Evolutionary conservation across 2,329 filamentous ascomycete species (phyloP), one percentile per base, ranked within the genome.

Genomic region (Bipolaris gigantea): DNA sequence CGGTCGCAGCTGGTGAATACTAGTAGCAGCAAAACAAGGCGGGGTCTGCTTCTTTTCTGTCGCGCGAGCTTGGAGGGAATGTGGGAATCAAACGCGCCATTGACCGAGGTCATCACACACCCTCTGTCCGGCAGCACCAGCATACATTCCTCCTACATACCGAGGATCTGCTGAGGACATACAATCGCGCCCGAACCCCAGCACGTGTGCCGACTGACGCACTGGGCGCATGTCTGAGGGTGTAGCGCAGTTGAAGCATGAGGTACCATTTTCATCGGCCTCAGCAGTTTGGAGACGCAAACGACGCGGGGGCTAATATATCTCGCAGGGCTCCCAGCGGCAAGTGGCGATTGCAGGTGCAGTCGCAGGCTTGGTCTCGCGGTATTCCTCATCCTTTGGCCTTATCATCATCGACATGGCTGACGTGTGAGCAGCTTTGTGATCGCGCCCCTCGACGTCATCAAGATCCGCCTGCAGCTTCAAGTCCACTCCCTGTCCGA

Each of bases 401-500:
- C 9, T 43, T 18, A 16, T 23, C 40, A 36, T 18, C 9, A 16
- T 25, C 30, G n/a, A 16, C 33, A 32, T 45, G 39, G 43, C 44
- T 59, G 30, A 62, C 40, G 13, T 46, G 16, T 46, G 46, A 36
- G 55, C 64, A 92, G 90, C 73, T 97, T 99, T 80, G 85, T 94
- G 70, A 88, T 97, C 72, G 91, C 94, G 16, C 94, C 94, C 48
- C 89, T 99, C 63, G 94, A 99, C 75, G 94, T 99, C 59, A 86
- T 97, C 77, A 97, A 99, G 80, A 99, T 99, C 77, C 90, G 94
- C 42, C 87, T 97, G 41, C 94, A 99, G 74, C 86, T 99, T 16
- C 94, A 97, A 75, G 85, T 89, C 40, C 89, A 95, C 77, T 92
- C 90, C 44, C 84, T 90, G 56, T 88, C 88, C 65, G 88, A 93